Conservation (phyloP, 108 stramenopile genomes). For the Fragilaria radians region DNA sequence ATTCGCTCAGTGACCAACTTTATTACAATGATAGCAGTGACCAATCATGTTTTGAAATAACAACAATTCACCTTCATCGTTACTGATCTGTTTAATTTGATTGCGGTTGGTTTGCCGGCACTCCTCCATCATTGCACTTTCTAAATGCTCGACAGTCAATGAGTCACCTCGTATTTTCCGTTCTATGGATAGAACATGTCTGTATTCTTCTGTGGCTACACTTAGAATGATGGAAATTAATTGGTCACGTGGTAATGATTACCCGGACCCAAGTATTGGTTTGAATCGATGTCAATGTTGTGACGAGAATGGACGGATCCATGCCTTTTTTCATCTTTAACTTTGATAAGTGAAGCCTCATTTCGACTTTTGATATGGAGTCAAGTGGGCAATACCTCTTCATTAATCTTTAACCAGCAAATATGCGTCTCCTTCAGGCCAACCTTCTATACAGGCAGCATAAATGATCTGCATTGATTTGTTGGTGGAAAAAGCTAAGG, state of each 20-base stretch:
- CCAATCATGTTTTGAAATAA: not conserved
- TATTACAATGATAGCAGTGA: not conserved
- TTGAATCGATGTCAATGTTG: not conserved
- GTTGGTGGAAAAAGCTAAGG: conserved; percentile 5
- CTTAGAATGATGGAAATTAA: not conserved
- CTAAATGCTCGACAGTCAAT: not conserved
- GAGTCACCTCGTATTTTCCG: not conserved
- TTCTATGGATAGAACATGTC: not conserved
- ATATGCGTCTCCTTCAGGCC: conserved; percentile 2
- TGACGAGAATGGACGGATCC: conserved; percentile 1
- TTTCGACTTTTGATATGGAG: conserved; percentile 1
- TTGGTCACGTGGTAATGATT: not conserved
- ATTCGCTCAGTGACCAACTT: conserved; percentile 3
- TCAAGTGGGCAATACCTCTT: conserved; percentile 3
- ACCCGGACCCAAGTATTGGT: no score
- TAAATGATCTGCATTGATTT: not conserved
- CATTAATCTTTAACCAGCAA: conserved; percentile 1
- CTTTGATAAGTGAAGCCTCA: not conserved
- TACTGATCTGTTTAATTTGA: no score
- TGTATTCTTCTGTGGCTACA: not conserved
- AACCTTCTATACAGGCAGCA: not conserved
- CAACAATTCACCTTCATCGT: not conserved
- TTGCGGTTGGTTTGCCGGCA: not conserved
- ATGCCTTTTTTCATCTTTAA: conserved; percentile 9
- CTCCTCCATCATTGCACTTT: conserved; percentile 1